Percentiles rank a stretch among this genome's conserved stretches.
Evolutionary conservation across 306 rosid genomes (phyloP).

Genomic region (Rosa rugosa): DNA sequence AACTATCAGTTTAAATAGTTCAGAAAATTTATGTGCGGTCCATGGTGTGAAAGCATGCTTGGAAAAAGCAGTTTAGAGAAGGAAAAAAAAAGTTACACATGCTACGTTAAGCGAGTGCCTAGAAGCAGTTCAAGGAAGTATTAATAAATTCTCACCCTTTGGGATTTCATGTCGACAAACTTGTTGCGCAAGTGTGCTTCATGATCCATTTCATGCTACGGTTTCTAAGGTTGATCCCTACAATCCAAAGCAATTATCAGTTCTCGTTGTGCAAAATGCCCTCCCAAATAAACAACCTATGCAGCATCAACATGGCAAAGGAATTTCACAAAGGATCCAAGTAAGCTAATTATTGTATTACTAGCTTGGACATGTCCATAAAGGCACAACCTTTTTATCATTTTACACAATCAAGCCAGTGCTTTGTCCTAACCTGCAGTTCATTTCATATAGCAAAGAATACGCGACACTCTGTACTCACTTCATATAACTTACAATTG

Average conservation of each 20-base stretch:
- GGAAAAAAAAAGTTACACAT: not conserved
- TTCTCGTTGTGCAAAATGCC: not conserved
- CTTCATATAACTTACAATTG: not conserved
- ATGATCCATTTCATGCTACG: conserved; percentile 57
- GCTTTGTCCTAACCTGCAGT: not conserved
- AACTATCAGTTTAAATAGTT: not conserved
- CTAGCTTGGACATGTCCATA: not conserved
- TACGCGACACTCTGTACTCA: not conserved
- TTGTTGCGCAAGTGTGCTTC: conserved; percentile 48
- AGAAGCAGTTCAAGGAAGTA: not conserved
- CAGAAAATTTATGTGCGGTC: not conserved
- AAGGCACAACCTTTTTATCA: not conserved
- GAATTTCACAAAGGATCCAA: not conserved
- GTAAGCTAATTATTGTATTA: not conserved
- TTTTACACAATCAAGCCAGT: not conserved
- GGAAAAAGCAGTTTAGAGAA: not conserved
- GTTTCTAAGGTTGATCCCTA: conserved; percentile 36
- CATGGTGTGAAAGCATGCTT: not conserved
- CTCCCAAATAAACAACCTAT: not conserved
- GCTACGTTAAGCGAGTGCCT: not conserved
- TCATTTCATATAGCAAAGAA: not conserved
- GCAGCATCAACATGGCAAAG: not conserved
- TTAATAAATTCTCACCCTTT: conserved; percentile 48
- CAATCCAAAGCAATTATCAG: conserved; percentile 33
- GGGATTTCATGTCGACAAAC: conserved; percentile 66